These are phyloP conservation scores for Recurvomyces mirabilis DNA, from an alignment of 495 filamentous ascomycete species.

Conservation along the genomic window DNA sequence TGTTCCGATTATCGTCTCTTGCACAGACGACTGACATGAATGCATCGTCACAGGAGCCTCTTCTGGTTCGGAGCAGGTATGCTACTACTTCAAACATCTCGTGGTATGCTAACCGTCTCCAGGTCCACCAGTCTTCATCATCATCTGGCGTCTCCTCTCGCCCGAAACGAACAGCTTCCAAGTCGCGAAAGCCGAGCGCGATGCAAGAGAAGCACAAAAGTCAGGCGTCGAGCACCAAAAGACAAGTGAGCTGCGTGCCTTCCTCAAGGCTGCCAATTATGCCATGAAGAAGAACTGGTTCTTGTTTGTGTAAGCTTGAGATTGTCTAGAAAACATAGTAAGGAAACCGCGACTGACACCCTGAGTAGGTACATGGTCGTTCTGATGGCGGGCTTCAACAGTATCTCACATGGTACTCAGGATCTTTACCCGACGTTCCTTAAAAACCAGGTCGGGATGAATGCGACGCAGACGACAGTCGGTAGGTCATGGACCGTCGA, in stretches of 20 bases:
- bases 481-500: no score
- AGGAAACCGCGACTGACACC: no score
- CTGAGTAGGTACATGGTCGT: constrained; percentile 28
- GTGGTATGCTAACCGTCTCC: not conserved
- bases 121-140: constrained; percentile 27
- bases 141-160: constrained; percentile 34
- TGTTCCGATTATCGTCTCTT: constrained; percentile 28
- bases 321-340: no score
- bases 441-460: constrained; percentile 29
- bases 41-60: no score
- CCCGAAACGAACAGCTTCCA: constrained; percentile 63
- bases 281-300: constrained; percentile 34
- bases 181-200: constrained; percentile 49
- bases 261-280: constrained; percentile 22
- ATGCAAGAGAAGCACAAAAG: constrained; percentile 28
- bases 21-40: no score
- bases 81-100: not conserved
- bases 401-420: constrained; percentile 33
- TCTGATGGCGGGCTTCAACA: constrained; percentile 35
- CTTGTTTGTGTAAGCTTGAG: constrained; percentile 32
- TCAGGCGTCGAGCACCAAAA: constrained; percentile 10
- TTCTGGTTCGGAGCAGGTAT: constrained; percentile 30
- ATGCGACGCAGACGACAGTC: constrained; percentile 29
- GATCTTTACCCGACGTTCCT: constrained; percentile 39
- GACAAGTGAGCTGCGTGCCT: constrained; percentile 30